Evolutionary conservation across 371 early-diverging fungal species (phyloP).

Genomic region (Circinella umbellata): DNA sequence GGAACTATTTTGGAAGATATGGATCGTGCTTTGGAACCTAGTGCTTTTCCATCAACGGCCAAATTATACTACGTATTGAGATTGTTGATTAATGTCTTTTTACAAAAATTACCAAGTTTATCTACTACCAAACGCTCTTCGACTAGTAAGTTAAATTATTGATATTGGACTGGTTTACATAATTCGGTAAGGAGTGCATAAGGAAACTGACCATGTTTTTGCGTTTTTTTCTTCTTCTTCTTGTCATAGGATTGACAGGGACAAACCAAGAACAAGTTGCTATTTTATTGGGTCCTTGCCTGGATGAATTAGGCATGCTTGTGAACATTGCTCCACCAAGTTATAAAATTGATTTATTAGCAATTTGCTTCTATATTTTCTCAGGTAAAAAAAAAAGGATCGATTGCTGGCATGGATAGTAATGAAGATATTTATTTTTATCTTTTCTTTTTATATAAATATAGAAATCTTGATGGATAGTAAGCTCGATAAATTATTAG

Average conservation of each 20-base stretch:
- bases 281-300: constrained; percentile 35
- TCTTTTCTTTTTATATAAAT: background rate
- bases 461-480: constrained; percentile 35
- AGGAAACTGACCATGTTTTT: background rate
- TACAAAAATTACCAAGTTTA: constrained; percentile 50
- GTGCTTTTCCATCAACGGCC: constrained; percentile 49
- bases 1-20: constrained; percentile 11
- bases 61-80: constrained; percentile 54
- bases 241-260: background rate
- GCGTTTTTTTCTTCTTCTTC: no score
- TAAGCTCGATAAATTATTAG: constrained; percentile 36
- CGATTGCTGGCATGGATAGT: no score
- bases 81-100: constrained; percentile 52
- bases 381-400: constrained; percentile 19
- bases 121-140: constrained; percentile 31
- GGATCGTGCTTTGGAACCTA: constrained; percentile 41
- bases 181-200: no score
- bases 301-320: constrained; percentile 51
- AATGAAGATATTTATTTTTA: no score
- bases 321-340: constrained; percentile 42
- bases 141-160: constrained; percentile 18
- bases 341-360: constrained; percentile 50
- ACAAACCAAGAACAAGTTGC: constrained; percentile 24
- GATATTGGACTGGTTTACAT: no score
- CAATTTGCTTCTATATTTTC: constrained; percentile 49